These are phyloP conservation scores for Amanita subjunquillea DNA, from an alignment of 768 basidiomycete genomes.

Conservation along the genomic window DNA sequence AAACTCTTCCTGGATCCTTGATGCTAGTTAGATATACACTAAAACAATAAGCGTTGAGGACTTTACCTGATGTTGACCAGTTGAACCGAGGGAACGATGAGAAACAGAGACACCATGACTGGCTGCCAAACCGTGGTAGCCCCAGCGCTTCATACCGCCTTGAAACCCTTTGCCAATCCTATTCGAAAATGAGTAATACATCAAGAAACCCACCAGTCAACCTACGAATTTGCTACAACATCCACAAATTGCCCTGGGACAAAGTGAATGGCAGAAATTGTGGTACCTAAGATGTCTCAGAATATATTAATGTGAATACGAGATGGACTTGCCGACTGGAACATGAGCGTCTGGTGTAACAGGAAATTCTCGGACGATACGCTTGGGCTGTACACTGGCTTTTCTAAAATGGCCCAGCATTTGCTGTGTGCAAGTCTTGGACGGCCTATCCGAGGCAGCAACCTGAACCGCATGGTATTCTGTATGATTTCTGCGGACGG, in stretches of 20 bases:
- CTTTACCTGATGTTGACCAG: constrained; percentile 85
- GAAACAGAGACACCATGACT: constrained; percentile 95
- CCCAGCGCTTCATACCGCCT: constrained; percentile 95
- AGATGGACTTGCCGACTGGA: constrained; percentile 59
- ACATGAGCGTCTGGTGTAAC: constrained; percentile 85
- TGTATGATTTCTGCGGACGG: constrained; percentile 51
- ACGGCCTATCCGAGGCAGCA: constrained; percentile 67
- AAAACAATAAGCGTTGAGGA: background rate
- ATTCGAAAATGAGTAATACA: background rate
- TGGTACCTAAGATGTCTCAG: constrained; percentile 50
- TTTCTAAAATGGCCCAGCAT: constrained; percentile 88
- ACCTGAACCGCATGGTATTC: constrained; percentile 92
- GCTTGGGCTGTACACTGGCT: constrained; percentile 75
- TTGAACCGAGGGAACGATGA: constrained; percentile 88
- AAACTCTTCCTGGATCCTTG: constrained; percentile 91
- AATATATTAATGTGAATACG: background rate
- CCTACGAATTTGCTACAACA: constrained; percentile 83
- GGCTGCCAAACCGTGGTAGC: constrained; percentile 82
- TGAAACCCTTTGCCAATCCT: constrained; percentile 98
- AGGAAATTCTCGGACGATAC: constrained; percentile 78
- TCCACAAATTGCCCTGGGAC: constrained; percentile 97
- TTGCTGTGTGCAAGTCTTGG: constrained; percentile 63
- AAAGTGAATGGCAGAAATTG: constrained; percentile 85
- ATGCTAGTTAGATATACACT: constrained; percentile 1
- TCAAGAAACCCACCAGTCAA: constrained; percentile 9